A percentile compares a stretch with the other conserved stretches of the same genome.
Evolutionary conservation across 2,329 filamentous ascomycete species (phyloP).

Genomic region (Zasmidium angulare): DNA sequence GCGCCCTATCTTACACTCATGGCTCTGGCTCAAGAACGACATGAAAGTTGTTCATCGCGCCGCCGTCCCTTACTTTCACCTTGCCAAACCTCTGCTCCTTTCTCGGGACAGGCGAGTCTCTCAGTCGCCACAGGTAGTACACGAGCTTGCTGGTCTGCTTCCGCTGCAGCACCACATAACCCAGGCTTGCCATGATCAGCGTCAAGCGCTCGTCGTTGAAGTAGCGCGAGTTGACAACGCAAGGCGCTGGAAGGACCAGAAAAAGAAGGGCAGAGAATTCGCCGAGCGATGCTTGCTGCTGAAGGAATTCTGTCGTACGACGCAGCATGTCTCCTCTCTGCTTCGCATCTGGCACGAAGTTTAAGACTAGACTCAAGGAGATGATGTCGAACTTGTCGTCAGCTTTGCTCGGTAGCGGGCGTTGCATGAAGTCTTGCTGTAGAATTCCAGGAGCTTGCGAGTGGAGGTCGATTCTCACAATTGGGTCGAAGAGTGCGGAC

Average conservation of each 20-base stretch:
- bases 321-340: constrained; percentile 82
- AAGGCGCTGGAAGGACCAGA: constrained; percentile 84
- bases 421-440: constrained; percentile 91
- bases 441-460: constrained; percentile 78
- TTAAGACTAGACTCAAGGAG: constrained; percentile 87
- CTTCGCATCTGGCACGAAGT: constrained; percentile 80
- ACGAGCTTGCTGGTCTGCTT: constrained; percentile 82
- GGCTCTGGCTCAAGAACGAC: constrained; percentile 1
- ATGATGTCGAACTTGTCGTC: constrained; percentile 80
- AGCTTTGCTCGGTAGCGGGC: constrained; percentile 65
- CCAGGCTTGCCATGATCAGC: constrained; percentile 73
- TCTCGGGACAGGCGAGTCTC: constrained; percentile 24
- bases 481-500: constrained; percentile 63
- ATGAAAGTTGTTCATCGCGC: constrained; percentile 83
- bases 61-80: constrained; percentile 72
- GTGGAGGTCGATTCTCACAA: constrained; percentile 85
- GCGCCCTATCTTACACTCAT: not conserved
- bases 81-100: constrained; percentile 59
- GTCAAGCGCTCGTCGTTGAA: constrained; percentile 69
- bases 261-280: constrained; percentile 56
- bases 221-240: constrained; percentile 87
- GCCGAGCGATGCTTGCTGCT: not conserved
- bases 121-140: constrained; percentile 80
- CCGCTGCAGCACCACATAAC: constrained; percentile 64
- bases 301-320: constrained; percentile 67